phyloP scores from a whole-genome alignment of 345 rosid species.

The Gossypioides kirkii region DNA sequence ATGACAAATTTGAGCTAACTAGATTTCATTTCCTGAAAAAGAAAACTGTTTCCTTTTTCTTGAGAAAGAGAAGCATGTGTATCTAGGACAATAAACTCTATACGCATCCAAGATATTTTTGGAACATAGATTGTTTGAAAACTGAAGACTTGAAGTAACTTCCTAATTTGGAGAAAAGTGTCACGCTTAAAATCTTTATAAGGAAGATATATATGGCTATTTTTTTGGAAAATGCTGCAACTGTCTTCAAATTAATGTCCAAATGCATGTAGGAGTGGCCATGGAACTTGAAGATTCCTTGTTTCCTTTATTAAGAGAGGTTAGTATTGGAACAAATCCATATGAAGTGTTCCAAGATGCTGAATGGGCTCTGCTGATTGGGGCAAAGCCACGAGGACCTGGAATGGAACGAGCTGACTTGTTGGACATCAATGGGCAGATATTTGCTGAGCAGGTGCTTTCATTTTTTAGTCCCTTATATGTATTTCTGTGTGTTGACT shows the following conservation, averaged over 20 bases:
- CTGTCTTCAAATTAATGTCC: conserved; percentile 10
- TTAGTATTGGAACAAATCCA: conserved; percentile 72
- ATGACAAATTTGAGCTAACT: neutral
- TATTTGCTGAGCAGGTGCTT: conserved; percentile 79
- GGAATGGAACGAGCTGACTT: conserved; percentile 94
- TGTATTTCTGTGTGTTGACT: neutral
- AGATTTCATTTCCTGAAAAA: neutral
- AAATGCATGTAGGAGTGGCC: conserved; percentile 64
- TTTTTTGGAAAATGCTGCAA: neutral
- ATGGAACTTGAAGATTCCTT: conserved; percentile 99
- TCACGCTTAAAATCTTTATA: neutral
- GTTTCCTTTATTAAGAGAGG: conserved; percentile 92
- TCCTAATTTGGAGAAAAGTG: neutral
- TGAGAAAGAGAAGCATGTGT: neutral
- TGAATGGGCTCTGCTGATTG: conserved; percentile 94
- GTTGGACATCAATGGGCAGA: conserved; percentile 87
- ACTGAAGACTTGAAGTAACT: neutral
- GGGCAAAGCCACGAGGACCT: conserved; percentile 99
- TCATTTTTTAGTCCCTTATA: neutral
- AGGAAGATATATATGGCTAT: neutral
- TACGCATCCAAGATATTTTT: neutral
- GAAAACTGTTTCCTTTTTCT: neutral
- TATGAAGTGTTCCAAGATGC: conserved; percentile 88
- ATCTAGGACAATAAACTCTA: neutral
- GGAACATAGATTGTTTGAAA: neutral